phyloP scores from a whole-genome alignment of 1,139 yeast species.

The Martiniozyma asiatica region DNA sequence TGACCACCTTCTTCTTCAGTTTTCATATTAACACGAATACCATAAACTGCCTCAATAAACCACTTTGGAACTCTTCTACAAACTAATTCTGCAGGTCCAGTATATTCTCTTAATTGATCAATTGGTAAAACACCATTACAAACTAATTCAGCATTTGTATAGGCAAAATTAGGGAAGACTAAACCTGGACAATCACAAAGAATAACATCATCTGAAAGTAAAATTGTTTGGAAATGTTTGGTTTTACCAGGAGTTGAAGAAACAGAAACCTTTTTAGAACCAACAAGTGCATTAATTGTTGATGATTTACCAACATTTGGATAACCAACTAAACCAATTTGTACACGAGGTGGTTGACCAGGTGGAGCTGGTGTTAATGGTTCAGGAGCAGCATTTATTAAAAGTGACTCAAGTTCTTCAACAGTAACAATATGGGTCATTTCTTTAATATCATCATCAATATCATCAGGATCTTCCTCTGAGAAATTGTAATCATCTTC shows the following conservation, averaged over 20 bases:
- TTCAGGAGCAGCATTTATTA: constrained; percentile 69
- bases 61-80: constrained; percentile 82
- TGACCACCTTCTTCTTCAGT: constrained; percentile 79
- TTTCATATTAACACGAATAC: constrained; percentile 73
- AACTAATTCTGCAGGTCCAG: constrained; percentile 84
- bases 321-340: constrained; percentile 93
- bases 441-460: constrained; percentile 27
- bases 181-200: constrained; percentile 99
- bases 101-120: constrained; percentile 87
- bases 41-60: constrained; percentile 84
- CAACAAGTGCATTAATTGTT: constrained; percentile 89
- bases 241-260: constrained; percentile 99
- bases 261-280: constrained; percentile 92
- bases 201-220: constrained; percentile 68
- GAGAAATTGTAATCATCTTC: constrained; percentile 13
- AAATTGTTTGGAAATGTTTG: constrained; percentile 95
- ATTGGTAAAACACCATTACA: constrained; percentile 97
- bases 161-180: constrained; percentile 96
- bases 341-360: constrained; percentile 49
- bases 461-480: constrained; percentile 21
- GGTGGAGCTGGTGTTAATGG: constrained; percentile 38
- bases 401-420: constrained; percentile 73
- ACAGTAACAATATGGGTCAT: constrained; percentile 66
- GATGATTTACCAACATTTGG: constrained; percentile 97
- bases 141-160: constrained; percentile 91